These are phyloP conservation scores for Penicillium cataractarum DNA, from an alignment of 495 filamentous ascomycete genomes.

Conservation along the genomic window DNA sequence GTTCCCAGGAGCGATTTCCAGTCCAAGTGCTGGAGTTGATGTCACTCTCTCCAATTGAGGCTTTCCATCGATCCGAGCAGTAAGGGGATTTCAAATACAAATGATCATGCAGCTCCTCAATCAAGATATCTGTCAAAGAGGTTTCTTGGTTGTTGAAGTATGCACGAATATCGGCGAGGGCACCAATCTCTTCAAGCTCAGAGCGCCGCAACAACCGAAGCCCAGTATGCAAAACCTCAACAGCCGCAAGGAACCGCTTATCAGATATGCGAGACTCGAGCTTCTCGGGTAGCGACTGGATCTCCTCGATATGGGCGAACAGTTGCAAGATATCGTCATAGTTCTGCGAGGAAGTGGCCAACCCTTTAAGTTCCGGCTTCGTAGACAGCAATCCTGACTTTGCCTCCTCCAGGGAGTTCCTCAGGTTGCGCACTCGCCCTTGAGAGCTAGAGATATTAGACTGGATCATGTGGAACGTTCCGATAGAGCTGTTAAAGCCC, in stretches of 20 bases:
- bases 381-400: constrained; percentile 81
- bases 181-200: constrained; percentile 90
- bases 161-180: constrained; percentile 78
- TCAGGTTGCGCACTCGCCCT: constrained; percentile 76
- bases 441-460: constrained; percentile 89
- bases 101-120: constrained; percentile 97
- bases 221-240: constrained; percentile 88
- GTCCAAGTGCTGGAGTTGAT: constrained; percentile 48
- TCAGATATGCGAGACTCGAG: constrained; percentile 93
- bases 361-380: constrained; percentile 87
- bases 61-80: constrained; percentile 92
- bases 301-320: constrained; percentile 80
- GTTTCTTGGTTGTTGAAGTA: constrained; percentile 94
- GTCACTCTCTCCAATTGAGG: constrained; percentile 51
- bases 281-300: constrained; percentile 89
- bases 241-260: constrained; percentile 90
- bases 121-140: constrained; percentile 87
- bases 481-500: constrained; percentile 98
- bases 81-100: constrained; percentile 96
- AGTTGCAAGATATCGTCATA: constrained; percentile 91
- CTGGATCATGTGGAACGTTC: constrained; percentile 98
- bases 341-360: constrained; percentile 81
- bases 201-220: constrained; percentile 79
- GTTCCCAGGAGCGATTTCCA: constrained; percentile 48
- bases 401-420: constrained; percentile 79